Conservation (phyloP, 441 rosid species). For the Breynia disticha region DNA sequence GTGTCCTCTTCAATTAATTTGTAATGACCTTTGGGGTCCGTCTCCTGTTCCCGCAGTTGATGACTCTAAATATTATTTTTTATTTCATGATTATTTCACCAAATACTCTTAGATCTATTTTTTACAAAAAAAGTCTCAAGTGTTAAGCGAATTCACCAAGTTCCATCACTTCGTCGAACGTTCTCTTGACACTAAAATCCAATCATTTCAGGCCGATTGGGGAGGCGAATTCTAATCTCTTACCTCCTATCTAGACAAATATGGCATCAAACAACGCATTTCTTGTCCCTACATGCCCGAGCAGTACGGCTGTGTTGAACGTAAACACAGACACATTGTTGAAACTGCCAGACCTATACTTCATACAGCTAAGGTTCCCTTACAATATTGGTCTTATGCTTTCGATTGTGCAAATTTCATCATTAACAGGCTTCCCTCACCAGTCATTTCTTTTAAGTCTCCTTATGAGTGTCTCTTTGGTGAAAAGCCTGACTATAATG, state of each 20-base stretch:
- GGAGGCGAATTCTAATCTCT: too few relatives aligned
- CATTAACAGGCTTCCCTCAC: conserved; percentile 1
- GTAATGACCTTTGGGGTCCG: too few relatives aligned
- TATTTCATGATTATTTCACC: too few relatives aligned
- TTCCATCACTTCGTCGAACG: neutral
- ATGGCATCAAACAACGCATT: neutral
- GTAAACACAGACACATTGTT: neutral
- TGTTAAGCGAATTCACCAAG: neutral
- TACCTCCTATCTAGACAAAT: neutral
- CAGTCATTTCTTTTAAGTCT: neutral
- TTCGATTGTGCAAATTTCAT: neutral
- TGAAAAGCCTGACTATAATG: neutral
- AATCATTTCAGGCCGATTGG: conserved; percentile 1
- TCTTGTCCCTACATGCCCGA: neutral
- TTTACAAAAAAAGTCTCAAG: neutral
- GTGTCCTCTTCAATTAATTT: too few relatives aligned
- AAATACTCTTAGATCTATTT: too few relatives aligned
- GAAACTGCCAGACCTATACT: neutral
- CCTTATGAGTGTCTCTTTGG: neutral
- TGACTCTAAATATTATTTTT: too few relatives aligned
- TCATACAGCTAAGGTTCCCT: neutral
- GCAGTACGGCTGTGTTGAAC: neutral
- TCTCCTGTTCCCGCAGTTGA: neutral
- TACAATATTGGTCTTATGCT: neutral
- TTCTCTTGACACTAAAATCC: neutral